Conservation (phyloP, 2,329 filamentous ascomycete genomes). For the Sodiomyces alkalinus region DNA sequence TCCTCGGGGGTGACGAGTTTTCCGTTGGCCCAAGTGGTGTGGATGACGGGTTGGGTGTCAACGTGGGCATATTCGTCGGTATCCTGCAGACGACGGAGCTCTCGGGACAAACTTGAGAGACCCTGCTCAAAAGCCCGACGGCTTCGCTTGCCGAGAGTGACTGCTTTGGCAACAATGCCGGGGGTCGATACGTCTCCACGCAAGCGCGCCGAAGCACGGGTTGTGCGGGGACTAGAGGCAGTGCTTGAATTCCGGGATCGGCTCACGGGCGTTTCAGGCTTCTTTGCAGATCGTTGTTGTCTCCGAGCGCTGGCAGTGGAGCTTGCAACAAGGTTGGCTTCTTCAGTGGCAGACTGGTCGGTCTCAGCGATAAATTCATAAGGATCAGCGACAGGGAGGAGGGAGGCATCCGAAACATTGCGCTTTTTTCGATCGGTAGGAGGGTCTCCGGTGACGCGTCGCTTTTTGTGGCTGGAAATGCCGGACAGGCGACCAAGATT, state of each 20-base stretch:
- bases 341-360: conserved; percentile 6
- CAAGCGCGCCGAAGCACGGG: conserved; percentile 29
- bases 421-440: conserved; percentile 28
- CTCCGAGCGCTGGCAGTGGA: conserved; percentile 14
- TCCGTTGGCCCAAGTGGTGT: conserved; percentile 50
- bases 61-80: conserved; percentile 46
- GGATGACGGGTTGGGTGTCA: conserved; percentile 39
- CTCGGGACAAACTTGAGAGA: conserved; percentile 34
- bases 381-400: conserved; percentile 14
- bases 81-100: conserved; percentile 44
- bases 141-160: conserved; percentile 44
- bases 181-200: conserved; percentile 22
- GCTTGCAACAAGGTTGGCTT: conserved; percentile 1
- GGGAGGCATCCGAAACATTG: conserved; percentile 26
- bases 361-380: too few relatives aligned
- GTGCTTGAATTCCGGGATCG: too few relatives aligned
- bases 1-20: conserved; percentile 38
- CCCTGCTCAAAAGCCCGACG: conserved; percentile 36
- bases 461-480: conserved; percentile 44
- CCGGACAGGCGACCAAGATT: conserved; percentile 50
- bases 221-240: conserved; percentile 15
- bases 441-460: conserved; percentile 34
- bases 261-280: conserved; percentile 15
- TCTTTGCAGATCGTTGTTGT: too few relatives aligned
- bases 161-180: conserved; percentile 30